Evolutionary conservation across 495 filamentous ascomycete species (phyloP).

Genomic region (Penicillium bialowiezense): DNA sequence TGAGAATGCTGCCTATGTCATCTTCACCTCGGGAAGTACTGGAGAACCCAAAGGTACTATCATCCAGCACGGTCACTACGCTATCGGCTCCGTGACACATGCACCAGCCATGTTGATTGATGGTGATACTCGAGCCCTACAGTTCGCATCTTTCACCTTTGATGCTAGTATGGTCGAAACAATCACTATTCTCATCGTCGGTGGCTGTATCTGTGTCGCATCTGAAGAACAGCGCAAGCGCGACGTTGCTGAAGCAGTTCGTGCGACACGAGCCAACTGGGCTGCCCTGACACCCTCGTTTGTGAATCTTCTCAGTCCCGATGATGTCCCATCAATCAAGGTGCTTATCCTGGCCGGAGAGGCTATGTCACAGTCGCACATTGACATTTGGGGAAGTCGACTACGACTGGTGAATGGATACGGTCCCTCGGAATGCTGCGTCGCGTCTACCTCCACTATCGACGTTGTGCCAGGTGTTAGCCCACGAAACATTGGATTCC

Average conservation of each 20-base stretch:
- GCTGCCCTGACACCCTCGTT: slow-evolving; percentile 42
- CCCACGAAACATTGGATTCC: slow-evolving; percentile 9
- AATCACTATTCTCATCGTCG: slow-evolving; percentile 32
- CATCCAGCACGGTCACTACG: slow-evolving; percentile 25
- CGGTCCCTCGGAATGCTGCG: slow-evolving; percentile 51
- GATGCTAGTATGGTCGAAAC: slow-evolving; percentile 42
- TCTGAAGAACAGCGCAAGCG: slow-evolving; percentile 33
- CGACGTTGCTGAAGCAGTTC: slow-evolving; percentile 34
- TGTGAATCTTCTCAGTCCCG: slow-evolving; percentile 31
- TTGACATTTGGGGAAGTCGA: slow-evolving; percentile 42
- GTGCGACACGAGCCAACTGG: slow-evolving; percentile 31
- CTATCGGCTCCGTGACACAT: slow-evolving; percentile 16
- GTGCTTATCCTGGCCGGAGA: slow-evolving; percentile 40
- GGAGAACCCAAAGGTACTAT: slow-evolving; percentile 37
- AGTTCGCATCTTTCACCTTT: slow-evolving; percentile 44
- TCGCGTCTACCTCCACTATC: slow-evolving; percentile 4
- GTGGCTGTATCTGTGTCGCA: slow-evolving; percentile 45
- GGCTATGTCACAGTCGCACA: slow-evolving; percentile 36
- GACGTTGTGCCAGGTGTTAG: neutral
- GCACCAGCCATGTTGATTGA: slow-evolving; percentile 34
- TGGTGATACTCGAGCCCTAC: slow-evolving; percentile 30
- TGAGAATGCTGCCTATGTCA: slow-evolving; percentile 25
- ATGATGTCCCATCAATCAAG: slow-evolving; percentile 30
- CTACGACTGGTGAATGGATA: slow-evolving; percentile 50
- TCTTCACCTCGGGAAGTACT: slow-evolving; percentile 38